Evolutionary conservation across 2,329 filamentous ascomycete species (phyloP), one percentile per base, ranked within the genome.

Genomic region (Trichoderma sp.): DNA sequence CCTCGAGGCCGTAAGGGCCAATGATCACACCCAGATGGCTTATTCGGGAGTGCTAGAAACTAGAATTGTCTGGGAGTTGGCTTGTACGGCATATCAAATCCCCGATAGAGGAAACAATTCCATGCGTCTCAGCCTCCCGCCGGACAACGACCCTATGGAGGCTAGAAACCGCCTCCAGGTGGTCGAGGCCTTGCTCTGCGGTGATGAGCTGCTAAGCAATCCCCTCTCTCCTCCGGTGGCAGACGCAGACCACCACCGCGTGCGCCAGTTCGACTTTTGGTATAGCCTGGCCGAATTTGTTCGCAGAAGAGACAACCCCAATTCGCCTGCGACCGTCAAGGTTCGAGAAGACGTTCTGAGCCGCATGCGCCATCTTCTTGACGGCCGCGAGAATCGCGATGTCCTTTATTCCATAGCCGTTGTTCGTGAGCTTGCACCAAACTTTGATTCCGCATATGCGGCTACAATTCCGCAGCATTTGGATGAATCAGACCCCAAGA

Each of bases 321-420:
- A 80, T 35, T 80, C 85, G 6, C 75, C 74, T 2, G 68, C 71
- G 32, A 71, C 76, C 74, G 68, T 81, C 80, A 68, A 87, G 84
- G 72, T 83, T 64, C 86, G 92, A 39, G 90, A 93, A 64, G 85
- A 88, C 29, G 86, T 87, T 1, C 81, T 97, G 34, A 79, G 78
- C 5, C 84, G 84, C 61, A 87, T 93, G 77, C 89, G 92, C 35
- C 85, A 85, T 67, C 83, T 94, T 25, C 84, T 97, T 13, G 91
- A 93, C 72, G 90, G 90, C 57, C 87, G 90, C 27, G 94, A 97
- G 80, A 95, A 94, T 74, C 89, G 94, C 64, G 93, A 97, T 76
- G 90, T 97, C 19, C 87, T 97, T 67, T 97, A 97, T 79, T 95
- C 92, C 0, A 90, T 97, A 71, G 92, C 92, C 9, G 87, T 97